These are phyloP conservation scores for Oxyria digyna DNA, from an alignment of 148 eudicot genomes.

Conservation along the genomic window DNA sequence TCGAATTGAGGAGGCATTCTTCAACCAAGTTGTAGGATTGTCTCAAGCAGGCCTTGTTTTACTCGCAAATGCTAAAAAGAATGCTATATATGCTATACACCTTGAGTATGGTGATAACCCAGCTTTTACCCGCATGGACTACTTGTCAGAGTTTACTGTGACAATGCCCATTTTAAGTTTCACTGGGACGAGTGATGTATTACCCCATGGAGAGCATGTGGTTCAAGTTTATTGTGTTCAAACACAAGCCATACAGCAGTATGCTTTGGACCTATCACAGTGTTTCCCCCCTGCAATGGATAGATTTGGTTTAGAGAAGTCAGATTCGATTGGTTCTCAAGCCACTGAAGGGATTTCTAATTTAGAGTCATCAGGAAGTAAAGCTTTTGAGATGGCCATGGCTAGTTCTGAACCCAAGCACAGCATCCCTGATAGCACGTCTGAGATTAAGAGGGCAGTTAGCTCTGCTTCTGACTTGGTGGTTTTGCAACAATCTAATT, in stretches of 20 bases:
- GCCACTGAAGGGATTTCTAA: conserved; percentile 33
- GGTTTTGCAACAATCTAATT: conserved; percentile 22
- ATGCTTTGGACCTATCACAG: conserved; percentile 85
- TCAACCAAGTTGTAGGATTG: conserved; percentile 83
- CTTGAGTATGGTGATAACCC: conserved; percentile 82
- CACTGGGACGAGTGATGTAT: conserved; percentile 75
- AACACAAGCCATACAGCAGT: conserved; percentile 99
- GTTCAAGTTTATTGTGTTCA: conserved; percentile 97
- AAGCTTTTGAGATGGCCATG: conserved; percentile 32
- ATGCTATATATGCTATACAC: conserved; percentile 94
- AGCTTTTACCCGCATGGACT: conserved; percentile 75
- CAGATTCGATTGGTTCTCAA: conserved; percentile 51
- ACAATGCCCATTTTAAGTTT: conserved; percentile 98
- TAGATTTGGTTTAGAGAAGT: conserved; percentile 39
- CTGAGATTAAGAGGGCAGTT: conserved; percentile 31
- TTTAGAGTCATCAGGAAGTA: conserved; percentile 43
- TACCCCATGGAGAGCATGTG: conserved; percentile 64
- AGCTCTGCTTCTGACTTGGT: conserved; percentile 33
- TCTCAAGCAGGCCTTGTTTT: conserved; percentile 81
- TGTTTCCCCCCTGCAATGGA: conserved; percentile 83
- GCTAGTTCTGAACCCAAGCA: conserved; percentile 36
- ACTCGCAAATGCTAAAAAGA: conserved; percentile 91
- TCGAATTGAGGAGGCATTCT: conserved; percentile 64
- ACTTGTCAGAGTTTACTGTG: conserved; percentile 90
- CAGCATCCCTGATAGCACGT: conserved; percentile 26